Evolutionary conservation across 768 basidiomycete species (phyloP), one percentile per base, ranked within the genome.

Genomic region (Naganishia friedmannii): DNA sequence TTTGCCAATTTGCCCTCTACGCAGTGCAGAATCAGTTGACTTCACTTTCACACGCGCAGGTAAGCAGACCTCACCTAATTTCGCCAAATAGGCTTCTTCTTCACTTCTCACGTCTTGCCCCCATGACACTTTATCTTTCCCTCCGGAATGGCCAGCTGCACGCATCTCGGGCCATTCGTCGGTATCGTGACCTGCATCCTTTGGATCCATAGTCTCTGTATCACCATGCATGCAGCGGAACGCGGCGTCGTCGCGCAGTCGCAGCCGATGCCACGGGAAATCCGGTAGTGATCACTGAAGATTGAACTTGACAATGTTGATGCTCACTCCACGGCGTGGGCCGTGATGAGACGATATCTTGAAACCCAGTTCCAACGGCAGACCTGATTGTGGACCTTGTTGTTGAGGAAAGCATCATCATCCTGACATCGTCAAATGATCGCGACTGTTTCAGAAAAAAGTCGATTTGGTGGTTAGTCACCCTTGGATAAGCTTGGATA

Each of bases 81-180:
- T 48, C 6, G 56, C 68, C 45, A 69, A 58, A 56, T 69, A 69
- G 12, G 34, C 46, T 53, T 69, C 68, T n/a, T 69, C 68, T 34
- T 69, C 68, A 29, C 57, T 69, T 45, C 53, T 12, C 19, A 69
- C 15, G 2, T 42, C 68, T 46, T 60, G 8, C 6, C 68, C 46
- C 68, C 68, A 69, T 45, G 9, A 1, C 1, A 69, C 51, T 46
- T 28, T n/a, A 3, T 63, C 37, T n/a, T 37, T 46, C 19, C 28
- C 39, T 4, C 28, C 53, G 32, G 42, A 60, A 31, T 53, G 26
- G 23, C 15, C 10, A 17, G 37, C 39, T 26, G 39, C 10, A 29
- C 42, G 60, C 23, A 63, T 21, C 39, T 63, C 60, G n/a, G 60
- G 60, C 60, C 60, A 63, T 45, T 63, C 39, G 26, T 29, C 32